Evolutionary conservation across 106 monocot species (phyloP), one percentile per base, ranked within the genome.

Genomic region (Phalaenopsis aphrodite): DNA sequence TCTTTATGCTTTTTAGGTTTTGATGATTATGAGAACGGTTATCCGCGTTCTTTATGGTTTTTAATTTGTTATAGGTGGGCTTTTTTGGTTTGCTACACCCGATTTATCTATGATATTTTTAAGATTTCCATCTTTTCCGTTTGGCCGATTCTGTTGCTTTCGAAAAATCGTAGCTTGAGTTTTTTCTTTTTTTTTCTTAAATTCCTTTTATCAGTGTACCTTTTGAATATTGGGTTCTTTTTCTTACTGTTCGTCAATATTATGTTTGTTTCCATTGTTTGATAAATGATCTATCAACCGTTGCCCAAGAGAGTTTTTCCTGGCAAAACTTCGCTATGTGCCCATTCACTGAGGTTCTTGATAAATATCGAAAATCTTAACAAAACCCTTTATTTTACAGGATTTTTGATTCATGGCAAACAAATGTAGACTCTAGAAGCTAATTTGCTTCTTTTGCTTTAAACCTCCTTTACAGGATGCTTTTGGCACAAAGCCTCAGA

Each of bases 401-500:
- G 19, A 23, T 9, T 64, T 64, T 0, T 64, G 64, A 23, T 64
- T 5, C 3, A 23, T 65, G 24, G 2, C n/a, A 65, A 65, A 65
- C 12, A 52, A 65, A 65, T n/a, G 64, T 21, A 61, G 19, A 61
- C 21, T 4, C n/a, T 5, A 18, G 21, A 65, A 65, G 64, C 64
- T 65, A 3, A 71, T 71, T 39, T 71, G 39, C 77, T 12, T 77
- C 8, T 10, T 55, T 30, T 55, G 2, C 55, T 77, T 52, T 48
- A 12, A 48, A 77, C 4, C 4, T 36, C 42, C 52, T 24, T 52
- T 77, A 3, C 78, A 83, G 82, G 82, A 83, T 83, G 67, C 71
- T 30, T 45, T 77, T 41, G 76, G 76, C 5, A 56, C 69, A 72
- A 83, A 83, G 42, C 56, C 77, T 78, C 77, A 49, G 15, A 83